Conservation (phyloP, 2,329 filamentous ascomycete genomes). For the Fusarium albosuccineum region DNA sequence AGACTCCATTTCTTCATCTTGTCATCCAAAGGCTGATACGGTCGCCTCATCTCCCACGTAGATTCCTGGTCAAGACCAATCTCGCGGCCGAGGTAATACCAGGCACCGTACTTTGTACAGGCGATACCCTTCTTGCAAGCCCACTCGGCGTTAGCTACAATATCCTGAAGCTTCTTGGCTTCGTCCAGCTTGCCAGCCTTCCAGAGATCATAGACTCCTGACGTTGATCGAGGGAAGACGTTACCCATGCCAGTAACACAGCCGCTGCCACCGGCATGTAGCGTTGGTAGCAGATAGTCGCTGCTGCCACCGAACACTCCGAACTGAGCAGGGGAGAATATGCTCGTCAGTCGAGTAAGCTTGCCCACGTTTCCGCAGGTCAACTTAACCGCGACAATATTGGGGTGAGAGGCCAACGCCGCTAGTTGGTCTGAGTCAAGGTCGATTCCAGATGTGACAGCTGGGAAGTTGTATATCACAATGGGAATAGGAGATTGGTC, state of each 20-base stretch:
- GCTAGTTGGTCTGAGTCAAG: constrained; percentile 73
- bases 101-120: constrained; percentile 61
- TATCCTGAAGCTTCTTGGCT: constrained; percentile 55
- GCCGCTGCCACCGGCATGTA: constrained; percentile 55
- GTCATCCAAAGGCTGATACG: constrained; percentile 55
- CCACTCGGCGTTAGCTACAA: constrained; percentile 62
- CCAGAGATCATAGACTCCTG: constrained; percentile 58
- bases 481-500: constrained; percentile 72
- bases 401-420: constrained; percentile 70
- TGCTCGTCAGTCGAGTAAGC: constrained; percentile 68
- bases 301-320: constrained; percentile 59
- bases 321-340: constrained; percentile 55
- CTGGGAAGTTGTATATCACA: constrained; percentile 78
- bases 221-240: constrained; percentile 59
- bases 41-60: constrained; percentile 58
- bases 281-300: constrained; percentile 58
- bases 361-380: constrained; percentile 79
- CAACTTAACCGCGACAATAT: constrained; percentile 76
- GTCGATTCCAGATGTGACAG: constrained; percentile 73
- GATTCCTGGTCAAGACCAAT: constrained; percentile 53
- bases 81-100: constrained; percentile 55
- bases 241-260: constrained; percentile 62
- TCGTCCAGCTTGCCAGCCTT: constrained; percentile 53
- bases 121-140: constrained; percentile 64
- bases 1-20: constrained; percentile 58